Percentiles rank a stretch among this genome's conserved stretches.
These are phyloP conservation scores for Pinus taeda DNA, from an alignment of 75 land plant species.

Conservation along the genomic window DNA sequence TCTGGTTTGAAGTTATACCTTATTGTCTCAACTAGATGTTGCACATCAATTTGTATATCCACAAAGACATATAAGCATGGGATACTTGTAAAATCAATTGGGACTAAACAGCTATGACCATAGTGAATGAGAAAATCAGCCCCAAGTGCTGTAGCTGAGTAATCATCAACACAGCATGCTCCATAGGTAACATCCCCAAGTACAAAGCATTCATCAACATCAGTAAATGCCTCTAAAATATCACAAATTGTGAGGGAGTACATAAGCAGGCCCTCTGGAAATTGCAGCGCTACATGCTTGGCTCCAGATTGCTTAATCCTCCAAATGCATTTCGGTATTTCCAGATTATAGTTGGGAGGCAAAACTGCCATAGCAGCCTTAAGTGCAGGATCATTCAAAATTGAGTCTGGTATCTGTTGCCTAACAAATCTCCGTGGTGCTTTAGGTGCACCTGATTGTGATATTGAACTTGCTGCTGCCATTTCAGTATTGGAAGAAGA, in stretches of 20 bases:
- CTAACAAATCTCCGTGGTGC: constrained; percentile 70
- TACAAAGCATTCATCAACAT: constrained; percentile 74
- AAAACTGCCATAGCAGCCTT: constrained; percentile 82
- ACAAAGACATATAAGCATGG: constrained; percentile 93
- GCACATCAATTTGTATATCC: constrained; percentile 71
- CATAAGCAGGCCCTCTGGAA: constrained; percentile 95
- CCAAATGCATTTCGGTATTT: constrained; percentile 85
- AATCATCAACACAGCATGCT: constrained; percentile 95
- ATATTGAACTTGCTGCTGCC: neutral
- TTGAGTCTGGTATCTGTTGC: constrained; percentile 79
- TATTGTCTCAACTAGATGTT: constrained; percentile 46
- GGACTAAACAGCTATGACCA: constrained; percentile 93
- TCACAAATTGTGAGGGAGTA: constrained; percentile 82
- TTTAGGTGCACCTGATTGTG: neutral
- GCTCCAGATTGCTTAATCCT: constrained; percentile 62
- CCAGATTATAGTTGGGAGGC: constrained; percentile 88
- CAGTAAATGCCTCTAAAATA: constrained; percentile 62
- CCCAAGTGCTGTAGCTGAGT: constrained; percentile 75
- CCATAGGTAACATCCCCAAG: constrained; percentile 97
- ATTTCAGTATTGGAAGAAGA: neutral
- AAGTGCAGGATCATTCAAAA: constrained; percentile 62
- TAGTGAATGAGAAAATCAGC: constrained; percentile 89
- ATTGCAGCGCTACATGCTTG: constrained; percentile 85
- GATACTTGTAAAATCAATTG: constrained; percentile 60
- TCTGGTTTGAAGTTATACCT: constrained; percentile 22